Evolutionary conservation across 331 rosid genomes (phyloP).

Genomic region (Prunus yedoensis): DNA sequence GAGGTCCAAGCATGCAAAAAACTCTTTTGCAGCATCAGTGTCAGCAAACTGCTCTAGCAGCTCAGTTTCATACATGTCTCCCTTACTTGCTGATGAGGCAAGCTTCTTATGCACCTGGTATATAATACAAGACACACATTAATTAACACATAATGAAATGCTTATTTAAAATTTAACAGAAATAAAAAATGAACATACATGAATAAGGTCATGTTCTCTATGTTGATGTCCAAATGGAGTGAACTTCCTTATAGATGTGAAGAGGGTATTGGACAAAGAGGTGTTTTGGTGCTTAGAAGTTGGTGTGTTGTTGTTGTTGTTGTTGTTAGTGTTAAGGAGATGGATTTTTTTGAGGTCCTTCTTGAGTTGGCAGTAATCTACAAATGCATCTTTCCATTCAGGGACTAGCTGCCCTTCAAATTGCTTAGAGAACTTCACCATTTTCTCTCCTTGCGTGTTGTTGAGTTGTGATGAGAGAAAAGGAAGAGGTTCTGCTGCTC

Average conservation of each 20-base stretch:
- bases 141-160: background rate
- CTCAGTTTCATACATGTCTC: slow-evolving; percentile 91
- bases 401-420: slow-evolving; percentile 92
- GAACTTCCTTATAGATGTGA: slow-evolving; percentile 55
- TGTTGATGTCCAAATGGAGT: slow-evolving; percentile 61
- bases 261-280: slow-evolving; percentile 43
- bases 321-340: slow-evolving; percentile 36
- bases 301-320: slow-evolving; percentile 27
- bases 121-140: background rate
- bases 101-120: slow-evolving; percentile 83
- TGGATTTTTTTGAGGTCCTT: slow-evolving; percentile 74
- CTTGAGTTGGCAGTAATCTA: slow-evolving; percentile 86
- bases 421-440: slow-evolving; percentile 94
- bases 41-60: slow-evolving; percentile 80
- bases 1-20: slow-evolving; percentile 74
- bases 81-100: slow-evolving; percentile 68
- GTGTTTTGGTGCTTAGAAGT: slow-evolving; percentile 22
- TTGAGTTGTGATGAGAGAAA: slow-evolving; percentile 13
- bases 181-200: slow-evolving; percentile 45
- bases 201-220: slow-evolving; percentile 77
- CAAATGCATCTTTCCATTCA: slow-evolving; percentile 98
- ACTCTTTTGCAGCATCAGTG: slow-evolving; percentile 71
- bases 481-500: background rate
- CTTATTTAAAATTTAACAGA: background rate
- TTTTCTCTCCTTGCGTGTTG: slow-evolving; percentile 23